phyloP scores from a whole-genome alignment of 2,329 filamentous ascomycete genomes.

The Peltaster fructicola region DNA sequence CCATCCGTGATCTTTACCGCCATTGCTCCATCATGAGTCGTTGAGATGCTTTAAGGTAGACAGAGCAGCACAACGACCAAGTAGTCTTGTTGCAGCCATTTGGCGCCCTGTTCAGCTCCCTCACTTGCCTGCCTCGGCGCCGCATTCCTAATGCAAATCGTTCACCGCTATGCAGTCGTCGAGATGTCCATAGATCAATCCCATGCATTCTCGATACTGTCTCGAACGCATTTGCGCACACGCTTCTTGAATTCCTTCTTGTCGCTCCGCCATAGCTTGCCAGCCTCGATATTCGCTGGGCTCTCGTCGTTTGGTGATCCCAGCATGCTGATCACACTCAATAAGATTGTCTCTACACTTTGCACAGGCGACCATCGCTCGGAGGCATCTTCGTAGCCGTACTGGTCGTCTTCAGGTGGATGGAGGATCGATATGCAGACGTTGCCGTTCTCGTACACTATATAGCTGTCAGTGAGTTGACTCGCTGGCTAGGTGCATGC shows the following conservation, averaged over 20 bases:
- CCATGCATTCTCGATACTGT: constrained; percentile 46
- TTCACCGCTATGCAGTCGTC: no score
- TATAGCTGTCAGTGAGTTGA: constrained; percentile 1
- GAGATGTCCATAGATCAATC: no score
- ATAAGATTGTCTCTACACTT: constrained; percentile 80
- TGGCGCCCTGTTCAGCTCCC: no score
- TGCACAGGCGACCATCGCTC: constrained; percentile 95
- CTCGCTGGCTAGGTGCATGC: constrained; percentile 9
- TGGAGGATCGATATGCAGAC: constrained; percentile 97
- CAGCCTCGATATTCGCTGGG: constrained; percentile 88
- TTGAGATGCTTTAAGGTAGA: no score
- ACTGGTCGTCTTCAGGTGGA: constrained; percentile 82
- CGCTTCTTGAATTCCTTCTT: constrained; percentile 57
- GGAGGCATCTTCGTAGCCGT: constrained; percentile 75
- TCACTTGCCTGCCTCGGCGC: no score
- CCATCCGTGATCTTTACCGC: no score
- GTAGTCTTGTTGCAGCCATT: no score
- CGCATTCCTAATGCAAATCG: no score
- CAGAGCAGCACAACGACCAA: no score
- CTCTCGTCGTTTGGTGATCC: constrained; percentile 88
- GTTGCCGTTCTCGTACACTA: constrained; percentile 65
- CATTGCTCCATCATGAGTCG: no score
- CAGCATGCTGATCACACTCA: constrained; percentile 84
- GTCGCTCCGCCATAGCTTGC: constrained; percentile 72
- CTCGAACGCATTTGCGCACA: constrained; percentile 62